Conservation (phyloP, 2,329 filamentous ascomycete species). For the Aspergillus tubingensis region DNA sequence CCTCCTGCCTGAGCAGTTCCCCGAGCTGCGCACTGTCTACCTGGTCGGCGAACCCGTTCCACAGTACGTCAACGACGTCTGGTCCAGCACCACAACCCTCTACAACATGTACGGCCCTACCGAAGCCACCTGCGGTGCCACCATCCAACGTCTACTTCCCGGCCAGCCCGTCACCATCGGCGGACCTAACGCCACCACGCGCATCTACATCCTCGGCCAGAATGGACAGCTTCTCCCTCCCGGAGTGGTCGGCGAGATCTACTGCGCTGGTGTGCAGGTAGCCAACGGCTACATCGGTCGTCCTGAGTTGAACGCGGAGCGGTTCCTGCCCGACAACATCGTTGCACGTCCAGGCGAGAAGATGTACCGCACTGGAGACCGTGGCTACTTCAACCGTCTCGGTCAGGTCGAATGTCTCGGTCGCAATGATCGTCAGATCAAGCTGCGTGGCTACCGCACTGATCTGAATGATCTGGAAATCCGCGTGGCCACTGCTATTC, state of each 20-base stretch:
- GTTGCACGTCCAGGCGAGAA: conserved; percentile 18
- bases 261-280: conserved; percentile 48
- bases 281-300: conserved; percentile 45
- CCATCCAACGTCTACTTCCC: conserved; percentile 32
- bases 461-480: conserved; percentile 41
- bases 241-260: conserved; percentile 47
- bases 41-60: conserved; percentile 44
- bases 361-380: conserved; percentile 50
- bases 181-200: conserved; percentile 36
- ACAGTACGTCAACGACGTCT: conserved; percentile 35
- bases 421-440: conserved; percentile 47
- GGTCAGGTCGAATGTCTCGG: conserved; percentile 45
- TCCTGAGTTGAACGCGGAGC: conserved; percentile 13
- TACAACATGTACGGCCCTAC: conserved; percentile 52
- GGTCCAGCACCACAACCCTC: conserved; percentile 31
- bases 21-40: conserved; percentile 34
- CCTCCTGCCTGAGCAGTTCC: conserved; percentile 37
- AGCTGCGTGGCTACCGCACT: conserved; percentile 42
- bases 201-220: conserved; percentile 48
- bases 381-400: conserved; percentile 30
- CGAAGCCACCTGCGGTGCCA: conserved; percentile 44
- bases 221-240: conserved; percentile 30
- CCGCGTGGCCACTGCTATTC: neutral
- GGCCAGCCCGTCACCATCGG: conserved; percentile 40
- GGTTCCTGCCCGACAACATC: conserved; percentile 37